Conservation (phyloP, 75 land plant species). For the Pinus tabuliformis region DNA sequence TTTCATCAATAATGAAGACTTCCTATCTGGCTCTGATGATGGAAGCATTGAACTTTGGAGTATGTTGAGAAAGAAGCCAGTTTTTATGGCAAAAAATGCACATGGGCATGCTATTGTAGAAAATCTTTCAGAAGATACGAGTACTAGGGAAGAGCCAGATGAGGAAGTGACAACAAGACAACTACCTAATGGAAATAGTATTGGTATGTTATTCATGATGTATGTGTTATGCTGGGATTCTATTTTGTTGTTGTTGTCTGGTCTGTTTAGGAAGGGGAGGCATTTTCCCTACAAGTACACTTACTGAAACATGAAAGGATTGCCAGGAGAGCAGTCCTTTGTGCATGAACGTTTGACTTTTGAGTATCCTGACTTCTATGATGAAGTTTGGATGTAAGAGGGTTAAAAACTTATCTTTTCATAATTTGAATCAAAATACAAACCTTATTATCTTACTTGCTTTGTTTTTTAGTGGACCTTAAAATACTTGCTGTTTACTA, state of each 20-base stretch:
- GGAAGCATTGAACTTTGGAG: conserved; percentile 94
- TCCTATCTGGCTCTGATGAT: conserved; percentile 94
- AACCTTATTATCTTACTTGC: not conserved
- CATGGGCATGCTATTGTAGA: conserved; percentile 41
- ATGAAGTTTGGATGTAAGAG: not conserved
- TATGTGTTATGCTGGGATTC: not conserved
- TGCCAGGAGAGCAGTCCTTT: not conserved
- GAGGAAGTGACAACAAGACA: not conserved
- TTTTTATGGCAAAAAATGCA: conserved; percentile 74
- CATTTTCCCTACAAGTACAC: not conserved
- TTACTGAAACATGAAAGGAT: not conserved
- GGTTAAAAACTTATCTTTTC: not conserved
- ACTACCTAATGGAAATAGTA: not conserved
- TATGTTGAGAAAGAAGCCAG: conserved; percentile 75
- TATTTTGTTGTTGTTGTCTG: not conserved
- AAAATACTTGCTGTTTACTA: not conserved
- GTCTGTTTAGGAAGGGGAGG: not conserved
- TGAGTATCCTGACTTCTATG: not conserved
- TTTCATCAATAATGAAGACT: conserved; percentile 81
- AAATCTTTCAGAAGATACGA: not conserved
- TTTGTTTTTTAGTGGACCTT: not conserved
- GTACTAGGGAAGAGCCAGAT: conserved; percentile 12
- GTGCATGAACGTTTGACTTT: not conserved
- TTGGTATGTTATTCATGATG: conserved; percentile 3
- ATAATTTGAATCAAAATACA: not conserved